A percentile compares a stretch with the other conserved stretches of the same genome.
Evolutionary conservation across 2,329 filamentous ascomycete species (phyloP).

Genomic region (Didymella segeticola): DNA sequence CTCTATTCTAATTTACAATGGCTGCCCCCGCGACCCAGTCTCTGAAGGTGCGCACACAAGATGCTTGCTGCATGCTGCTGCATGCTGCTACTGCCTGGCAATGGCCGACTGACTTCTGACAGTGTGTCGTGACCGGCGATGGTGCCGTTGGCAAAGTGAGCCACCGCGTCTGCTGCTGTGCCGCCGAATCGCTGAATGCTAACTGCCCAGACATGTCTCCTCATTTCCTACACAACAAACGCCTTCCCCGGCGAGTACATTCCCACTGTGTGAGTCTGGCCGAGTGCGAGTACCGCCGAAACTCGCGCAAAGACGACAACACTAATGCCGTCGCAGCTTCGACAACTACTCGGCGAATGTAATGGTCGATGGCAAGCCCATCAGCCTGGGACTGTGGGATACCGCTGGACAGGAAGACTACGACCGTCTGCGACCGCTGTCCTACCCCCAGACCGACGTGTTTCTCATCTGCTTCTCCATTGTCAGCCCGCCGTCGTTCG

Average conservation of each 20-base stretch:
- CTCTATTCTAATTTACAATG: conserved; percentile 55
- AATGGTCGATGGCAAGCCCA: conserved; percentile 98
- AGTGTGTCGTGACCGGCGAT: conserved; percentile 88
- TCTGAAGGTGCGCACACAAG: conserved; percentile 71
- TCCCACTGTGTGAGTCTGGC: conserved; percentile 80
- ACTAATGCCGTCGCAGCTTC: conserved; percentile 67
- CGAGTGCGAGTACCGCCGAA: conserved; percentile 10
- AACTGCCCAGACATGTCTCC: conserved; percentile 82
- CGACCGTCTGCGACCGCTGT: conserved; percentile 90
- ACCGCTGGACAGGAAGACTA: conserved; percentile 99
- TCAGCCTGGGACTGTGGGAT: conserved; percentile 97
- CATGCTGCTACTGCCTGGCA: too few species aligned
- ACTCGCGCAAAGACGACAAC: too few species aligned
- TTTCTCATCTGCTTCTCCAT: conserved; percentile 99
- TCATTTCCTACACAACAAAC: conserved; percentile 99
- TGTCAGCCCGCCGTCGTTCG: conserved; percentile 95
- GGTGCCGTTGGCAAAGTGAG: conserved; percentile 98
- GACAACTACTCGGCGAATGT: conserved; percentile 99
- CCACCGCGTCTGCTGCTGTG: conserved; percentile 27
- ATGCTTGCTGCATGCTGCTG: too few species aligned
- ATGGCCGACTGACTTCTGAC: neutral
- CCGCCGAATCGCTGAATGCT: conserved; percentile 29
- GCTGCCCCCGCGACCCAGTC: conserved; percentile 90
- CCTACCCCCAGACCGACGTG: conserved; percentile 97
- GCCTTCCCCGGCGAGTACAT: conserved; percentile 99